Percentiles rank a stretch among this genome's conserved stretches.
Conservation (phyloP, 2,329 filamentous ascomycete species). For the Magnaporthiopsis rhizophila region DNA sequence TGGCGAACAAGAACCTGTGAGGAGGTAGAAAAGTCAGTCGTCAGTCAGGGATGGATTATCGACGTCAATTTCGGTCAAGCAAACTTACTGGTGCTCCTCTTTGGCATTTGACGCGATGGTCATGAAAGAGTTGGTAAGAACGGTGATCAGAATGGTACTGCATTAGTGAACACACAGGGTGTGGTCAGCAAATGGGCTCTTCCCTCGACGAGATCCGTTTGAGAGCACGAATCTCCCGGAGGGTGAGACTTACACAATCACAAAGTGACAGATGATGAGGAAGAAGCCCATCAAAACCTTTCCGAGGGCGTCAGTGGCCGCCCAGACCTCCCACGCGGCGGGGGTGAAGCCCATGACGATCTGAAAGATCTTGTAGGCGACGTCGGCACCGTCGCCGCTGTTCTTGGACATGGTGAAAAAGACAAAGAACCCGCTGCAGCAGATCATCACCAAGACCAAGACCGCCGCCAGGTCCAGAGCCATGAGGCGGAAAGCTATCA, state of each 20-base stretch:
- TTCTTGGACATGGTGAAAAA: constrained; percentile 80
- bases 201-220: no score
- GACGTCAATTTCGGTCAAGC: neutral
- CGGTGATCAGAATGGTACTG: constrained; percentile 83
- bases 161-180: neutral
- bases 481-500: constrained; percentile 94
- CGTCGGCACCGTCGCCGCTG: constrained; percentile 59
- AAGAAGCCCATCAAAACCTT: constrained; percentile 71
- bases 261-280: constrained; percentile 89
- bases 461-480: constrained; percentile 81
- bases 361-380: constrained; percentile 90
- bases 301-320: constrained; percentile 69
- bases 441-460: constrained; percentile 74
- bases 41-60: neutral
- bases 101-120: constrained; percentile 87
- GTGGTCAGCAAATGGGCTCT: neutral
- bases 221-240: no score
- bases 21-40: constrained; percentile 9
- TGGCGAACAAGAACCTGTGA: constrained; percentile 72
- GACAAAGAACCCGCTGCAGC: constrained; percentile 91
- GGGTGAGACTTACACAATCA: constrained; percentile 57
- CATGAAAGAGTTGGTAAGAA: constrained; percentile 96
- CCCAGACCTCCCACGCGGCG: constrained; percentile 88
- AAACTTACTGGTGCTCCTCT: constrained; percentile 67
- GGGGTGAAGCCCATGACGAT: constrained; percentile 94